These are phyloP conservation scores for Pleodorina starrii DNA, from an alignment of 139 green algal species.

Conservation along the genomic window DNA sequence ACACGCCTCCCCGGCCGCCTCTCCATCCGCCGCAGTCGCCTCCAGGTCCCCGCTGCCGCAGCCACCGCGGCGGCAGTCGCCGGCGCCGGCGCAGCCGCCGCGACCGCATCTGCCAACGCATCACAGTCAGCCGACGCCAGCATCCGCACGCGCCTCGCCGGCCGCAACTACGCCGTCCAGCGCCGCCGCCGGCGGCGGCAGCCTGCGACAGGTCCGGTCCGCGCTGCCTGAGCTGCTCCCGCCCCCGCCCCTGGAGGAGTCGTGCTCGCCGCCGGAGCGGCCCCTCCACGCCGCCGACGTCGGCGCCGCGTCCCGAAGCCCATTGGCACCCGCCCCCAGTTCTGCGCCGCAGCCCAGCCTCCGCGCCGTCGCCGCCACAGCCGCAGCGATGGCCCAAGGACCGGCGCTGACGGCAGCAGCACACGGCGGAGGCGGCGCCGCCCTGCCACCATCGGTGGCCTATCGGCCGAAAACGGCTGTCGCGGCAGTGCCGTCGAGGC, in stretches of 20 bases:
- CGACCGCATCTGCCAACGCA: no score
- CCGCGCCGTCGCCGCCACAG: no score
- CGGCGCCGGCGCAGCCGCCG: not conserved
- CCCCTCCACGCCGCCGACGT: no score
- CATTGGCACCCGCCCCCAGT: no score
- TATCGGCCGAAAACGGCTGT: no score
- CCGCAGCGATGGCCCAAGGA: no score
- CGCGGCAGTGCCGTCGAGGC: not conserved
- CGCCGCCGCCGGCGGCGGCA: not conserved
- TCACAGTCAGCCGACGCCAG: not conserved
- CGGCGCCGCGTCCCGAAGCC: no score
- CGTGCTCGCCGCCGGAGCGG: not conserved
- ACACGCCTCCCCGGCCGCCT: no score
- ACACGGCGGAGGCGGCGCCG: no score
- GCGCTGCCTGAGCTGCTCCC: not conserved
- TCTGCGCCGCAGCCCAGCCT: not conserved
- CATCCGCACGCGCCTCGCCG: not conserved
- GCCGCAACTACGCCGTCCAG: not conserved
- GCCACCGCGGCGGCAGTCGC: not conserved
- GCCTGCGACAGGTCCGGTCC: not conserved
- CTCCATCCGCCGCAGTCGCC: not conserved
- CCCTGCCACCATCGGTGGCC: no score
- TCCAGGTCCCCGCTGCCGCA: not conserved
- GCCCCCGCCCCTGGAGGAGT: not conserved
- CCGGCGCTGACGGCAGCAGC: no score